Evolutionary conservation across 2,329 filamentous ascomycete genomes (phyloP).

Genomic region (Penicillium decumbens): DNA sequence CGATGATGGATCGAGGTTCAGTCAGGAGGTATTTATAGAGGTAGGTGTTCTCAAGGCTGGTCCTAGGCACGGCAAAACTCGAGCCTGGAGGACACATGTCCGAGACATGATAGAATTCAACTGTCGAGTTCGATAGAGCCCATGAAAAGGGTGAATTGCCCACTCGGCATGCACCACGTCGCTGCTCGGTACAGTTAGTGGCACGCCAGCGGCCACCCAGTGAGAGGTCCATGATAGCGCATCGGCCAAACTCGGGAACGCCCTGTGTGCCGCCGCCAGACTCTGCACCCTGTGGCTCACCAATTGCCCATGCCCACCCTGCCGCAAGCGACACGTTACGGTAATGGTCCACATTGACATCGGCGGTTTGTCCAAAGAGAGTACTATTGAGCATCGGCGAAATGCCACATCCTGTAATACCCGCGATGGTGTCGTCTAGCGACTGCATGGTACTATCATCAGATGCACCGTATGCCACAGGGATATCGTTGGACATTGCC

Average conservation of each 20-base stretch:
- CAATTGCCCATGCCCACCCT: conserved; percentile 58
- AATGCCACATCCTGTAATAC: conserved; percentile 55
- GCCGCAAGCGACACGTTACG: conserved; percentile 48
- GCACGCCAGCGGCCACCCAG: conserved; percentile 55
- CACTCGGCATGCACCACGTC: conserved; percentile 56
- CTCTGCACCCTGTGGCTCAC: conserved; percentile 51
- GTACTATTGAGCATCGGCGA: conserved; percentile 57
- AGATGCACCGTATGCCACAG: conserved; percentile 26
- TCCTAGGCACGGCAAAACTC: conserved; percentile 56
- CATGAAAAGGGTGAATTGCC: conserved; percentile 54
- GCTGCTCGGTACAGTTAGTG: conserved; percentile 50
- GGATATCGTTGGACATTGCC: conserved; percentile 38
- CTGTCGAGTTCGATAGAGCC: conserved; percentile 45
- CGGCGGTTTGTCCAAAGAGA: conserved; percentile 50
- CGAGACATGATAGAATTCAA: conserved; percentile 44
- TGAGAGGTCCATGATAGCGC: conserved; percentile 51
- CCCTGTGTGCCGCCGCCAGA: conserved; percentile 23
- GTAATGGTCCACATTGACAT: conserved; percentile 45
- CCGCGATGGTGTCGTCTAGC: conserved; percentile 34
- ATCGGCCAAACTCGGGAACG: conserved; percentile 44
- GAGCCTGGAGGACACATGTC: conserved; percentile 48
- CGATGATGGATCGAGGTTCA: conserved; percentile 25
- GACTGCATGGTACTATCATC: conserved; percentile 25
- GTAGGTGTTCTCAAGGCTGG: conserved; percentile 60
- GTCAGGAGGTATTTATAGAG: conserved; percentile 45